Percentiles rank a stretch among this genome's conserved stretches.
phyloP scores from a whole-genome alignment of 2,329 filamentous ascomycete species.

The Fusarium abutilonis region DNA sequence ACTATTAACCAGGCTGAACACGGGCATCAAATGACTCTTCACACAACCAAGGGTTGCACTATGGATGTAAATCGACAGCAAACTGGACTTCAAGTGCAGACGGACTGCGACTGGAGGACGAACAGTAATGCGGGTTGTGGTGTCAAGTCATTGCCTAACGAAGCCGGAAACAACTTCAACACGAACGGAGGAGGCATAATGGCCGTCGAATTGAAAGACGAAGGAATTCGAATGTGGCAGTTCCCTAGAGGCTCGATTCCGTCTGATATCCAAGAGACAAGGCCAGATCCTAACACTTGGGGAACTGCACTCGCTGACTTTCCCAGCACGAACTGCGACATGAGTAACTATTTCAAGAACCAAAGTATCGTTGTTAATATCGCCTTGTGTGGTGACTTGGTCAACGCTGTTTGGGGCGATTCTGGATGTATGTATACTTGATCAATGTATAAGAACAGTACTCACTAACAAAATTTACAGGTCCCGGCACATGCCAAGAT shows the following conservation, averaged over 20 bases:
- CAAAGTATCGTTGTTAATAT: slow-evolving; percentile 74
- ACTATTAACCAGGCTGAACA: slow-evolving; percentile 62
- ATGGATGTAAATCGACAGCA: slow-evolving; percentile 65
- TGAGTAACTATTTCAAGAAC: slow-evolving; percentile 68
- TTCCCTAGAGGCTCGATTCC: slow-evolving; percentile 62
- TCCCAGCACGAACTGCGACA: slow-evolving; percentile 69
- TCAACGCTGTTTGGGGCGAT: slow-evolving; percentile 57
- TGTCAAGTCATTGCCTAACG: slow-evolving; percentile 55
- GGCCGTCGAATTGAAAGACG: slow-evolving; percentile 68
- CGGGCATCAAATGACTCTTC: slow-evolving; percentile 69
- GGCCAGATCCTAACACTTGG: slow-evolving; percentile 70
- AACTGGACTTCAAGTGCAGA: slow-evolving; percentile 55
- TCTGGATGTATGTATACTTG: slow-evolving; percentile 55
- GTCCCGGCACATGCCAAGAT: slow-evolving; percentile 65
- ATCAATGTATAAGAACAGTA: not conserved
- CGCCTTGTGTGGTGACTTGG: slow-evolving; percentile 69
- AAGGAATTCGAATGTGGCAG: slow-evolving; percentile 72
- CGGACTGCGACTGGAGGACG: slow-evolving; percentile 61
- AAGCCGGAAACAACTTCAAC: slow-evolving; percentile 65
- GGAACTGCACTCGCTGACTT: slow-evolving; percentile 72
- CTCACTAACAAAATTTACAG: slow-evolving; percentile 43
- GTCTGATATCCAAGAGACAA: slow-evolving; percentile 59
- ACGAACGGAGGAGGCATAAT: slow-evolving; percentile 65
- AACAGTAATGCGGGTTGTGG: slow-evolving; percentile 67
- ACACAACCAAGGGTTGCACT: slow-evolving; percentile 63